Conservation (phyloP, 805 yeast species). For the Myxozyma nipponensis region DNA sequence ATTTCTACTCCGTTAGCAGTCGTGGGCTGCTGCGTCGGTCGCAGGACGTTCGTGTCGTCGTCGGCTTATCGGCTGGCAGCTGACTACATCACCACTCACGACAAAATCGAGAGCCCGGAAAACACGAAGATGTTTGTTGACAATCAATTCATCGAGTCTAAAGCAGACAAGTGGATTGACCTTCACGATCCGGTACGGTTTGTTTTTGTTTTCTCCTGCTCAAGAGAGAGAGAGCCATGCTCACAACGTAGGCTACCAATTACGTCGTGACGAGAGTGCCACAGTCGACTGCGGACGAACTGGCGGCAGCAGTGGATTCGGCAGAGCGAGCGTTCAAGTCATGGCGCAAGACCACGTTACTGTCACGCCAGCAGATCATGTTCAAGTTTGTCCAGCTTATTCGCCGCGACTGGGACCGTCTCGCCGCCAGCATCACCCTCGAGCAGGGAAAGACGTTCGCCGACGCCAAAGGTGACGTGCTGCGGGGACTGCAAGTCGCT, state of each 20-base stretch:
- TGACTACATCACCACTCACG: slow-evolving; percentile 16
- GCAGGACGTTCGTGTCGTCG: not conserved
- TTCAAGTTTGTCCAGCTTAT: slow-evolving; percentile 65
- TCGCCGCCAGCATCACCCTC: slow-evolving; percentile 60
- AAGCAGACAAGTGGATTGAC: slow-evolving; percentile 58
- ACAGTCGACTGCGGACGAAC: slow-evolving; percentile 63
- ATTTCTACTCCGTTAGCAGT: too few species aligned
- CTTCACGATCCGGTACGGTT: slow-evolving; percentile 62
- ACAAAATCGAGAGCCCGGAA: slow-evolving; percentile 29
- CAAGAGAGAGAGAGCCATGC: not conserved
- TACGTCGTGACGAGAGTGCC: slow-evolving; percentile 64
- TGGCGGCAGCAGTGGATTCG: slow-evolving; percentile 59
- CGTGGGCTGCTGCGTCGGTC: too few species aligned
- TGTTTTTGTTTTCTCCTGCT: too few species aligned
- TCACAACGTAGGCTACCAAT: slow-evolving; percentile 51
- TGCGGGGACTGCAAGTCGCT: slow-evolving; percentile 74
- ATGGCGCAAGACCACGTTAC: slow-evolving; percentile 51
- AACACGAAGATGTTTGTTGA: slow-evolving; percentile 42
- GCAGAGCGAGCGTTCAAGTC: slow-evolving; percentile 59
- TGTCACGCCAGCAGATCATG: slow-evolving; percentile 57
- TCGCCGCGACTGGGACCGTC: slow-evolving; percentile 61
- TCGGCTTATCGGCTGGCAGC: not conserved
- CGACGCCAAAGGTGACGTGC: slow-evolving; percentile 71
- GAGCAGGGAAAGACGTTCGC: slow-evolving; percentile 76
- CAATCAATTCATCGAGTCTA: slow-evolving; percentile 50